Evolutionary conservation across 2,329 filamentous ascomycete genomes (phyloP).

Genomic region (Paecilomyces variotii): DNA sequence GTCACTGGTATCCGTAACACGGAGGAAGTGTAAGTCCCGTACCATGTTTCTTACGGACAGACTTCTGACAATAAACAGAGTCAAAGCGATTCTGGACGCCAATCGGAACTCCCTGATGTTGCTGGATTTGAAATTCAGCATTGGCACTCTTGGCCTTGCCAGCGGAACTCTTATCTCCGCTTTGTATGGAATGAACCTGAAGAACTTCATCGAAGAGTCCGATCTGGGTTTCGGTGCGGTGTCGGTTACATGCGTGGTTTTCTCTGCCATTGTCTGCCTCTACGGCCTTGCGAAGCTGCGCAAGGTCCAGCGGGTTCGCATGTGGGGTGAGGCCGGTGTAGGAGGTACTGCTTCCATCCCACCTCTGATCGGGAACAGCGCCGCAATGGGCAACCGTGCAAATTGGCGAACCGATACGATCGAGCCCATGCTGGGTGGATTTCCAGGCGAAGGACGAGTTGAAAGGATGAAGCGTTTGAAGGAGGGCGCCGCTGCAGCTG

Average conservation of each 20-base stretch:
- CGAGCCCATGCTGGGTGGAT: constrained; percentile 31
- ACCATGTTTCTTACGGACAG: neutral
- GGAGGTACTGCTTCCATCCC: constrained; percentile 22
- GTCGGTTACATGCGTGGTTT: constrained; percentile 59
- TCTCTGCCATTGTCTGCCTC: constrained; percentile 69
- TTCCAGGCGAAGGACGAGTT: constrained; percentile 30
- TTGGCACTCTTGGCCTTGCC: constrained; percentile 87
- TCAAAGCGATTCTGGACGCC: constrained; percentile 93
- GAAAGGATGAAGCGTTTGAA: constrained; percentile 30
- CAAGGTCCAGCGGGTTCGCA: constrained; percentile 78
- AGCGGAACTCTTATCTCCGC: constrained; percentile 92
- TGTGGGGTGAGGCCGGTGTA: constrained; percentile 59
- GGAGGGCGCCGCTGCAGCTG: constrained; percentile 20
- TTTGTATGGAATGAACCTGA: constrained; percentile 99
- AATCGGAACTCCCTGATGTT: constrained; percentile 98
- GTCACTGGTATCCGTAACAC: constrained; percentile 95
- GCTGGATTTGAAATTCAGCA: constrained; percentile 90
- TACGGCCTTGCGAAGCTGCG: constrained; percentile 79
- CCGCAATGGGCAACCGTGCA: constrained; percentile 17
- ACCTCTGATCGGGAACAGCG: constrained; percentile 16
- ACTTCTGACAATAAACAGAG: constrained; percentile 43
- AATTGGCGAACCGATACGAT: constrained; percentile 39
- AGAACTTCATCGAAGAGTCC: constrained; percentile 96
- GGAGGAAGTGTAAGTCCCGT: constrained; percentile 75
- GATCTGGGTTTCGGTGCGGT: constrained; percentile 76